These are phyloP conservation scores for Pseudopyrenochaeta lycopersici DNA, from an alignment of 2,329 filamentous ascomycete genomes.

Conservation along the genomic window DNA sequence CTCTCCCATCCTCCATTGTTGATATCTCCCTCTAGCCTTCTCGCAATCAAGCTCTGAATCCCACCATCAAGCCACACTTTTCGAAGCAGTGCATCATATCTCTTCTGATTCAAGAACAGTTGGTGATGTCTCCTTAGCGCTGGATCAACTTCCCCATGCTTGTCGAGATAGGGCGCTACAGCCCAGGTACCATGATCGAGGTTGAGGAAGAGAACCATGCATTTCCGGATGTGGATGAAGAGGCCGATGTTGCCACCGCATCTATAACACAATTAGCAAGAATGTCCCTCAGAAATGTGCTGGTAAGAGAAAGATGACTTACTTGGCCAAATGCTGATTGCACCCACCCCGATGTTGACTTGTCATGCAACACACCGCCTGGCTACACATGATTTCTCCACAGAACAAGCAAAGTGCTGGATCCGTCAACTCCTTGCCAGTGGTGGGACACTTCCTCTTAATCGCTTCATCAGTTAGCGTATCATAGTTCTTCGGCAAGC, in stretches of 20 bases:
- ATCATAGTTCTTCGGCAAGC: constrained; percentile 91
- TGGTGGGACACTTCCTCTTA: constrained; percentile 82
- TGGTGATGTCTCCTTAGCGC: constrained; percentile 85
- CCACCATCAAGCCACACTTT: constrained; percentile 87
- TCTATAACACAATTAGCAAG: constrained; percentile 55
- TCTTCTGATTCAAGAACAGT: constrained; percentile 89
- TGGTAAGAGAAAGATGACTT: constrained; percentile 51
- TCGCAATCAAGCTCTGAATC: constrained; percentile 86
- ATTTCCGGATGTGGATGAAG: constrained; percentile 97
- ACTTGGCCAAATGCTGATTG: constrained; percentile 89
- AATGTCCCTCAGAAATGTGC: neutral
- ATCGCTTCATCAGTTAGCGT: constrained; percentile 92
- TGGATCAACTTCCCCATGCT: constrained; percentile 94
- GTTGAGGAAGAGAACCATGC: constrained; percentile 88
- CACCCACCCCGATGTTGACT: constrained; percentile 68
- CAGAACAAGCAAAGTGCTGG: constrained; percentile 94
- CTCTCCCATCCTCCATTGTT: constrained; percentile 98
- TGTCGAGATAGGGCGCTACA: constrained; percentile 91
- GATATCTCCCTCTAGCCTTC: constrained; percentile 91
- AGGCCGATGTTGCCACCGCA: constrained; percentile 91
- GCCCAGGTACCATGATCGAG: constrained; percentile 83
- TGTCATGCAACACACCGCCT: constrained; percentile 88
- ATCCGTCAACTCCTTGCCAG: constrained; percentile 89
- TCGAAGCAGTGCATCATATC: constrained; percentile 88
- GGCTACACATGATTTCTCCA: constrained; percentile 94